Percentiles rank a stretch among this genome's conserved stretches.
Evolutionary conservation across 768 basidiomycete genomes (phyloP).

Genomic region (Ramaria sp.): DNA sequence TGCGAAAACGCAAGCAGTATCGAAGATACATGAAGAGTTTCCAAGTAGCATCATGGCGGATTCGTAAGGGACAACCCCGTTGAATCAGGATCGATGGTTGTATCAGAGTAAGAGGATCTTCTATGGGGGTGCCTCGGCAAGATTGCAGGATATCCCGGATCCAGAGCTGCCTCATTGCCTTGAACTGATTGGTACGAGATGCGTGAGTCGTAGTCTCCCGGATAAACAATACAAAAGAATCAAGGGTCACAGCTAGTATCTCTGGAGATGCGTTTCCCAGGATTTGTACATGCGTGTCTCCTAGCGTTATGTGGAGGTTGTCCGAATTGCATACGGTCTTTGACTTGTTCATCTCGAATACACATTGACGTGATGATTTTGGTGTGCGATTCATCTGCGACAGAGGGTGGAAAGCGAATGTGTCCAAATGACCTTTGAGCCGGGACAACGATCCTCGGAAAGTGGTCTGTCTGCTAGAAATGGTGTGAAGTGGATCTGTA

Average conservation of each 20-base stretch:
- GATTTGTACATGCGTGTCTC: neutral
- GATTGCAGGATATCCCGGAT: slow-evolving; percentile 10
- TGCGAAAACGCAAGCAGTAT: slow-evolving; percentile 41
- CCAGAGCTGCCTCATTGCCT: neutral
- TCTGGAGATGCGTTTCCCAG: neutral
- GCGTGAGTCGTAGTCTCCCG: neutral
- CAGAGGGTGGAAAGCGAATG: neutral
- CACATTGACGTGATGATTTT: neutral
- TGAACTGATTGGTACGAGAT: neutral
- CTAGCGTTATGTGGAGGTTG: neutral
- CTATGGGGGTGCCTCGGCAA: slow-evolving; percentile 28
- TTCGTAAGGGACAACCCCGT: slow-evolving; percentile 50
- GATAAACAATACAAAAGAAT: neutral
- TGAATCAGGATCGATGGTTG: slow-evolving; percentile 81
- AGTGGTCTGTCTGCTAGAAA: neutral
- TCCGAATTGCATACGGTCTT: neutral
- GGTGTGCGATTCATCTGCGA: neutral
- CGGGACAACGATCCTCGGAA: neutral
- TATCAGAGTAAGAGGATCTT: slow-evolving; percentile 73
- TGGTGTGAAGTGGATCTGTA: neutral
- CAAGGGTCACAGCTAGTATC: neutral
- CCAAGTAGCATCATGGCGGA: slow-evolving; percentile 63
- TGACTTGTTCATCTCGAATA: neutral
- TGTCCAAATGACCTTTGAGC: neutral
- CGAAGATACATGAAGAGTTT: slow-evolving; percentile 74